These are phyloP conservation scores for Coniella vitis DNA, from an alignment of 2,329 filamentous ascomycete species.

Conservation along the genomic window DNA sequence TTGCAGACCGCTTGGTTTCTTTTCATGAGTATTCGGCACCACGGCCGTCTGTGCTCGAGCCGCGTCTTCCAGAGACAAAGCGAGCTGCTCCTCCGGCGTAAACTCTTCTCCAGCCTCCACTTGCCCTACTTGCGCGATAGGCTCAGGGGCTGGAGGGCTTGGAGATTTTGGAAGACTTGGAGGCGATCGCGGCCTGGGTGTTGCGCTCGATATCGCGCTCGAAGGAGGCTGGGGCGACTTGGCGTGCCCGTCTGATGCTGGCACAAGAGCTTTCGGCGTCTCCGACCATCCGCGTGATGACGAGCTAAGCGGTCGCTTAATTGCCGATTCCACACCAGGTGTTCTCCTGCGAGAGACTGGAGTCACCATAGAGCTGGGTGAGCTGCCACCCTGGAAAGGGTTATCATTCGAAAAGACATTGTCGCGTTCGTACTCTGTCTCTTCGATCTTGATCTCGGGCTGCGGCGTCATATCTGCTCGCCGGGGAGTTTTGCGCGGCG, in stretches of 20 bases:
- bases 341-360: constrained; percentile 44
- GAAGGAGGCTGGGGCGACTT: constrained; percentile 53
- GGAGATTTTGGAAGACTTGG: constrained; percentile 18
- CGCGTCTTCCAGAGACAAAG: constrained; percentile 64
- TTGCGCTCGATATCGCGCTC: constrained; percentile 35
- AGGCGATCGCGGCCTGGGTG: constrained; percentile 27
- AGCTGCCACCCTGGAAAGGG: constrained; percentile 83
- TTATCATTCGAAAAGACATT: constrained; percentile 84
- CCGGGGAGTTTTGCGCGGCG: constrained; percentile 12
- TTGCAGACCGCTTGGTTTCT: constrained; percentile 40
- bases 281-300: constrained; percentile 39
- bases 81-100: constrained; percentile 81
- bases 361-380: constrained; percentile 50
- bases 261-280: constrained; percentile 40
- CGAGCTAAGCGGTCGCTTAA: constrained; percentile 34
- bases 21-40: constrained; percentile 33
- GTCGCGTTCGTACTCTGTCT: constrained; percentile 41
- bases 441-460: constrained; percentile 44
- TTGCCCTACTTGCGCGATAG: constrained; percentile 38
- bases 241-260: constrained; percentile 45
- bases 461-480: constrained; percentile 31
- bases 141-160: constrained; percentile 18
- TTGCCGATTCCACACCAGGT: constrained; percentile 31
- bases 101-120: constrained; percentile 72
- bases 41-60: constrained; percentile 43